Evolutionary conservation across 352 stramenopile species (phyloP).

Genomic region (Phytophthora cajani): DNA sequence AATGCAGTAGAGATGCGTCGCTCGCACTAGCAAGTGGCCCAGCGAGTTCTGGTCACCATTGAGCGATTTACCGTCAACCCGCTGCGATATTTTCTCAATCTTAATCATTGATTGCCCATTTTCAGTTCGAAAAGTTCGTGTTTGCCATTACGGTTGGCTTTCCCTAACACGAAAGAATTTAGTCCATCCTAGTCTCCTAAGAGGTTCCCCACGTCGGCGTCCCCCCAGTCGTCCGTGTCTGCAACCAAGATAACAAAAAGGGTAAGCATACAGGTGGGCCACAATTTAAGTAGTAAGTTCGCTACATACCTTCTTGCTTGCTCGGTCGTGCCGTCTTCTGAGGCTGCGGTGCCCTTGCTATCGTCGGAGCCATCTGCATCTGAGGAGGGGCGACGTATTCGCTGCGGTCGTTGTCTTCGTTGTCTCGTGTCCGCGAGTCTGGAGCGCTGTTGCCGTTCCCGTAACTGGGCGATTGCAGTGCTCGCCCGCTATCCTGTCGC

Average conservation of each 20-base stretch:
- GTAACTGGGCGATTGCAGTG: conserved; percentile 15
- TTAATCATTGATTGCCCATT: not conserved
- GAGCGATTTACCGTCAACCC: not conserved
- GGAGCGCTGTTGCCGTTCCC: conserved; percentile 31
- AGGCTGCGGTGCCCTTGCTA: conserved; percentile 27
- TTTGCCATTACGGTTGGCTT: conserved; percentile 16
- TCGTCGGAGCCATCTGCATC: conserved; percentile 44
- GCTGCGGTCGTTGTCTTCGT: conserved; percentile 38
- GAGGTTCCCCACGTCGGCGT: conserved; percentile 81
- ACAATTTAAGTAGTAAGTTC: not conserved
- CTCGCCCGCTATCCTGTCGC: conserved; percentile 29
- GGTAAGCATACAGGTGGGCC: not conserved
- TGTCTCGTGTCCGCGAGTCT: conserved; percentile 31
- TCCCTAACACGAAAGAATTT: conserved; percentile 25
- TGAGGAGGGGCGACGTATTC: conserved; percentile 51
- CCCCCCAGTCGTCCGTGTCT: conserved; percentile 84
- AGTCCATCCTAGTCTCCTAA: conserved; percentile 48
- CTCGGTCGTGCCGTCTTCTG: conserved; percentile 41
- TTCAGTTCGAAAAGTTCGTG: conserved; percentile 21
- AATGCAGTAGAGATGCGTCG: conserved; percentile 11
- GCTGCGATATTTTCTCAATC: not conserved
- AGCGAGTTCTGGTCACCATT: not conserved
- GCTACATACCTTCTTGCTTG: conserved; percentile 66
- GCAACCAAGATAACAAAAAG: conserved; percentile 13
- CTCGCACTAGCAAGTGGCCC: conserved; percentile 6